Evolutionary conservation across 768 basidiomycete genomes (phyloP).

Genomic region (Rhodotorula diobovata): DNA sequence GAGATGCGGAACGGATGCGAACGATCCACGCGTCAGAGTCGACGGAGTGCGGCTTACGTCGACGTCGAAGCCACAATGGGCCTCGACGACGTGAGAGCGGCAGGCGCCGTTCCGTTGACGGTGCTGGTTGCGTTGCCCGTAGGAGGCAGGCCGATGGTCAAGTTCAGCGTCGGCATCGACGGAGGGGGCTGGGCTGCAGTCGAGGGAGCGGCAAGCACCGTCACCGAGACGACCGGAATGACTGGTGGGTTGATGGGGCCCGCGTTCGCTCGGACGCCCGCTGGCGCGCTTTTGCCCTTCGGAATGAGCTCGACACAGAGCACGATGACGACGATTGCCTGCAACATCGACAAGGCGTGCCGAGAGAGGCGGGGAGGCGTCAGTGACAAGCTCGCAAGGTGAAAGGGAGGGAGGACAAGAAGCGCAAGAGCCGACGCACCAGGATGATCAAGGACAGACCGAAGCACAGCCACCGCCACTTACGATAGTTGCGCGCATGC

Average conservation of each 20-base stretch:
- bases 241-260: background rate
- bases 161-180: background rate
- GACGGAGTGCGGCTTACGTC: too few species aligned
- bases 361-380: background rate
- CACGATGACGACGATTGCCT: conserved; percentile 11
- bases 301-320: conserved; percentile 17
- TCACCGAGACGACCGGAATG: background rate
- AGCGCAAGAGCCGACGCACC: conserved; percentile 18
- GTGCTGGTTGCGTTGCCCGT: background rate
- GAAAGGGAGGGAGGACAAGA: background rate
- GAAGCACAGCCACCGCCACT: conserved; percentile 94
- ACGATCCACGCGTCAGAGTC: too few species aligned
- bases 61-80: too few species aligned
- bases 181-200: too few species aligned
- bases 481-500: conserved; percentile 78
- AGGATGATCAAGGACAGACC: conserved; percentile 62
- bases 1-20: too few species aligned
- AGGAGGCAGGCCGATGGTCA: background rate
- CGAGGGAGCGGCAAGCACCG: background rate
- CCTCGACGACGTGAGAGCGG: background rate
- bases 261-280: background rate
- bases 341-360: background rate
- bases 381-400: background rate
- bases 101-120: background rate
- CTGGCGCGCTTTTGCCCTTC: background rate